Evolutionary conservation across 2,329 filamentous ascomycete genomes (phyloP), one percentile per base, ranked within the genome.

Genomic region (Claviceps monticola): DNA sequence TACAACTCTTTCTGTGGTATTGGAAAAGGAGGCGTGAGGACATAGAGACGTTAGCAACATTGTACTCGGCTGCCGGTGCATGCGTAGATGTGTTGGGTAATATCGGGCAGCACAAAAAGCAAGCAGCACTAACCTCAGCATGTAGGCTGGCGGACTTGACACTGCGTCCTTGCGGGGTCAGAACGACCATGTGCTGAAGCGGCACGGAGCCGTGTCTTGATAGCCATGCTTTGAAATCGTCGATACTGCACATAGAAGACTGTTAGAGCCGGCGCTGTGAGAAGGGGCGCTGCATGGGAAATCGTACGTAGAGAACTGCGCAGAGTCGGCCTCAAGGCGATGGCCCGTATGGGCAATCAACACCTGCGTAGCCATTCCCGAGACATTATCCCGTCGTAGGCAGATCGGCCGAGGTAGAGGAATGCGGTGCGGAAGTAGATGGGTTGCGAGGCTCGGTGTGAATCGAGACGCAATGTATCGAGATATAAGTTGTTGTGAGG

Each of bases 321-420:
- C 76, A 59, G 83, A 80, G 71, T 95, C 87, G 67, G 86, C 79
- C 67, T 83, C 77, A 65, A 95, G 78, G 71, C 84, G 84, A 75
- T 88, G 84, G 74, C 91, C 91, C 70, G 86, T 89, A 73, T 95
- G 90, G 77, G 88, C 89, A 66, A 95, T 84, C 74, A 88, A 87
- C 70, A 95, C 83, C 73, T 88, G 82, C 67, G 91, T 80, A 74
- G 87, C 86, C 88, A 95, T 95, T 52, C 71, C 75, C 79, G 71
- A 73, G 71, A 71, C 74, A 77, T 76, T 53, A 63, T 70, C 70
- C 66, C 62, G 60, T 61, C 54, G 53, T 60, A 59, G 58, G 56
- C 48, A 51, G 58, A 58, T 37, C 38, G 45, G 48, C 52, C 50
- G 43, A 46, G 8, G 49, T 36, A 13, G 53, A 41, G 43, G 37